Base-by-base conservation (phyloP, 495 filamentous ascomycete species). In the Xylaria grammica region DNA sequence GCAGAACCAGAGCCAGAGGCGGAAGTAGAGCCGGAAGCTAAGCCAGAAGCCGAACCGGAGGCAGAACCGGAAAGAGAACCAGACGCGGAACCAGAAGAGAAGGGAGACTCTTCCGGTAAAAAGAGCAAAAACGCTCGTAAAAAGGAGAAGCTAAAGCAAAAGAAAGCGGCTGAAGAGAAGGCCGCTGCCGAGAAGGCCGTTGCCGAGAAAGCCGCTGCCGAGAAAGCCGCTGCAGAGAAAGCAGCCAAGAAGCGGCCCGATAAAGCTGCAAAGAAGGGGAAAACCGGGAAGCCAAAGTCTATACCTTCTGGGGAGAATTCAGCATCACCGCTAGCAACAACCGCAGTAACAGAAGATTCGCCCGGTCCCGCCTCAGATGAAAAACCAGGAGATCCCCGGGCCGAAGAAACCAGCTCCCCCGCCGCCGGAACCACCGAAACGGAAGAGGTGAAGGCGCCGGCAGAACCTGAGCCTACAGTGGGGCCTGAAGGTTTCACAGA, bases 281-380 rank as follows among this genome's bases (percentile, higher is more conserved):
- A 75, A 65, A 69, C 65, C 45, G 69, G 71, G 58, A 74, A 74
- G 51, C 46, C 51, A 30, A 79, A 75, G 63, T 38, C 63, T 30
- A 67, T 70, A 55, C 65, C 69, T 42, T 32, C 52, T 19, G 36
- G 17, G 10, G 32, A 57, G 44, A 64, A 17, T 50, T 62, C 68
- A 29, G 59, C 65, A 59, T 32, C 71, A 20, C 8, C 61, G 38
- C 56, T 62, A 36, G 40, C 46, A 59, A 29, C 36, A n/a, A 22
- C 61, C 38, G 65, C 57, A 22, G 30, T 48, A 32, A 52, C 67
- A 32, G 34, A 72, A 49, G 66, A 73, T 30, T 45, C 65, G 11
- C 40, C 66, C 44, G 62, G 48, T 46, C 10, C 57, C 36, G 52
- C 56, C 19, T 34, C 53, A 26, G 48, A 40, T 58, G 64, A 67